Conservation (phyloP, 805 yeast genomes). For the Ogataea pilisensis region DNA sequence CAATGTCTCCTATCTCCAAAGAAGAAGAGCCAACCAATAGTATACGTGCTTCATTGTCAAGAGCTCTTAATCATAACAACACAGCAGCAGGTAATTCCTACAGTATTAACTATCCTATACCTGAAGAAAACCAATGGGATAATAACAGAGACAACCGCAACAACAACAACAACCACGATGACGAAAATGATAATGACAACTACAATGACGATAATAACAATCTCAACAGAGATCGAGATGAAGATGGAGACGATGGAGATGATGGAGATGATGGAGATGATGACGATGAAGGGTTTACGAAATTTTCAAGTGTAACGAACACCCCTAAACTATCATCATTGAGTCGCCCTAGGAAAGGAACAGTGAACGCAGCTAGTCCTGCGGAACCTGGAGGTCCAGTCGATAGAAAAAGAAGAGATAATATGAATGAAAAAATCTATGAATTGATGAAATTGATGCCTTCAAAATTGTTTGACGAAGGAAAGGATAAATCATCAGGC, state of each 20-base stretch:
- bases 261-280: slow-evolving; percentile 6
- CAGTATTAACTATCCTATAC: slow-evolving; percentile 9
- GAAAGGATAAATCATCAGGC: slow-evolving; percentile 49
- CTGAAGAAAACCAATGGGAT: slow-evolving; percentile 18
- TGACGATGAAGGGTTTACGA: not conserved
- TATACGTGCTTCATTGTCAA: slow-evolving; percentile 20
- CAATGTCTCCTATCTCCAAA: not conserved
- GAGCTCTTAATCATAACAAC: slow-evolving; percentile 12
- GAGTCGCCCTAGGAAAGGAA: slow-evolving; percentile 14
- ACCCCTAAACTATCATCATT: not conserved
- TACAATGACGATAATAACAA: slow-evolving; percentile 11
- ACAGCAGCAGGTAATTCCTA: not conserved
- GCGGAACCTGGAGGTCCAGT: slow-evolving; percentile 19
- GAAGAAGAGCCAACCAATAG: slow-evolving; percentile 7
- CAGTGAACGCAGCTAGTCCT: slow-evolving; percentile 10
- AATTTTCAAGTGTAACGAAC: not conserved
- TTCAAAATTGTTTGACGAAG: slow-evolving; percentile 35
- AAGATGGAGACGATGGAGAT: slow-evolving; percentile 9
- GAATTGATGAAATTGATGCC: slow-evolving; percentile 37
- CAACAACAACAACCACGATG: too few species aligned
- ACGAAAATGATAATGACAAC: too few species aligned
- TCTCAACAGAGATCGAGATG: not conserved
- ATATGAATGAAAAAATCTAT: slow-evolving; percentile 54
- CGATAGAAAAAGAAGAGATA: slow-evolving; percentile 50
- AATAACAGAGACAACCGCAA: too few species aligned